phyloP scores from a whole-genome alignment of 805 yeast species.

The Candida yuanshanica region DNA sequence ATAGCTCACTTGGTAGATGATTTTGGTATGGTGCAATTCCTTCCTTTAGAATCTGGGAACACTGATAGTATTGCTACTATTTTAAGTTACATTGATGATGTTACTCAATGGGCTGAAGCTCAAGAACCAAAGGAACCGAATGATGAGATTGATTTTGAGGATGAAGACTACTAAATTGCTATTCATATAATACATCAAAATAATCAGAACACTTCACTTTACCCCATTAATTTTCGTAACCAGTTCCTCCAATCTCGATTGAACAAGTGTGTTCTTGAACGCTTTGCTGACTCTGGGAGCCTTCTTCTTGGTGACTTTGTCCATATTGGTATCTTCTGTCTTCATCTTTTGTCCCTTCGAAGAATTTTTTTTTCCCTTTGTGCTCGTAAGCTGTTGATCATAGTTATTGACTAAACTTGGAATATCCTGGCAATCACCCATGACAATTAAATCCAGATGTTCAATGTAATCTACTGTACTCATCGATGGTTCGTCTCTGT shows the following conservation, averaged over 20 bases:
- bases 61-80: constrained; percentile 77
- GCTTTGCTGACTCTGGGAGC: constrained; percentile 8
- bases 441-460: constrained; percentile 49
- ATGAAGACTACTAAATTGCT: constrained; percentile 30
- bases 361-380: constrained; percentile 2
- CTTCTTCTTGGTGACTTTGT: constrained; percentile 1
- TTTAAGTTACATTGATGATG: constrained; percentile 88
- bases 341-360: background rate
- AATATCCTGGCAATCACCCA: constrained; percentile 61
- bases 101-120: constrained; percentile 94
- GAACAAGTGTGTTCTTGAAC: constrained; percentile 14
- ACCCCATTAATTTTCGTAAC: constrained; percentile 16
- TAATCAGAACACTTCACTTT: constrained; percentile 4
- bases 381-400: constrained; percentile 7
- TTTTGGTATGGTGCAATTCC: constrained; percentile 96
- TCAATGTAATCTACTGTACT: constrained; percentile 45
- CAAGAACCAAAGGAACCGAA: constrained; percentile 97
- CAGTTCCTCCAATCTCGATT: constrained; percentile 17
- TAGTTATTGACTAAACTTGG: constrained; percentile 30
- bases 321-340: background rate
- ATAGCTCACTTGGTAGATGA: constrained; percentile 93
- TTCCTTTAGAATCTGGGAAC: constrained; percentile 78
- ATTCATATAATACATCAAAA: background rate
- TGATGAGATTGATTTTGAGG: constrained; percentile 66
- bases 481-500: constrained; percentile 48